Percentiles rank a stretch among this genome's conserved stretches.
phyloP scores from a whole-genome alignment of 1,139 yeast genomes.

The Taiozyma sp. region DNA sequence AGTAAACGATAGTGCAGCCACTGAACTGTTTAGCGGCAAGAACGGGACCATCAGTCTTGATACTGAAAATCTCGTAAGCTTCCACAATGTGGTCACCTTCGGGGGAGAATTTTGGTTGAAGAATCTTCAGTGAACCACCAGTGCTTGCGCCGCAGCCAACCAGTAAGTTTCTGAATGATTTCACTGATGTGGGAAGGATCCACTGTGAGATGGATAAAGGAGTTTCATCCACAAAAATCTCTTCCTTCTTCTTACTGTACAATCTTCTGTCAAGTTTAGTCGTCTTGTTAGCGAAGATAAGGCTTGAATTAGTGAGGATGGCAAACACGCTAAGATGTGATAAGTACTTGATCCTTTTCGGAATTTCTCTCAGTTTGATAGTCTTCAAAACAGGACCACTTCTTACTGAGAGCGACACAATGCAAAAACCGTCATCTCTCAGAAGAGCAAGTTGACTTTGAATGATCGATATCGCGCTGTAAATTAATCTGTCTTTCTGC shows the following conservation, averaged over 20 bases:
- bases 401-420: slow-evolving; percentile 28
- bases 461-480: slow-evolving; percentile 19
- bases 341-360: slow-evolving; percentile 33
- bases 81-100: slow-evolving; percentile 8
- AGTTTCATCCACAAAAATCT: slow-evolving; percentile 11
- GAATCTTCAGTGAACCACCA: slow-evolving; percentile 20
- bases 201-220: slow-evolving; percentile 18
- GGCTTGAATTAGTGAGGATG: slow-evolving; percentile 28
- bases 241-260: slow-evolving; percentile 2
- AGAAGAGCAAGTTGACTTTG: slow-evolving; percentile 30
- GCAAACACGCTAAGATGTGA: slow-evolving; percentile 34
- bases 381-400: slow-evolving; percentile 23
- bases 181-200: slow-evolving; percentile 15
- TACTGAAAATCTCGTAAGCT: slow-evolving; percentile 11
- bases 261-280: slow-evolving; percentile 6
- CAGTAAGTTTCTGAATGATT: slow-evolving; percentile 17
- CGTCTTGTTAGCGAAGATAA: slow-evolving; percentile 13
- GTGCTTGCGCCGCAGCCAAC: slow-evolving; percentile 14
- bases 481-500: slow-evolving; percentile 26
- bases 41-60: slow-evolving; percentile 24
- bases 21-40: slow-evolving; percentile 18
- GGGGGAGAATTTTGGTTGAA: slow-evolving; percentile 9
- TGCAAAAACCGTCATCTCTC: slow-evolving; percentile 46
- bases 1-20: slow-evolving; percentile 17
- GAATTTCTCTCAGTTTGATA: slow-evolving; percentile 35